Evolutionary conservation across 768 basidiomycete species (phyloP), one percentile per base, ranked within the genome.

Genomic region (Tylopilus sp.): DNA sequence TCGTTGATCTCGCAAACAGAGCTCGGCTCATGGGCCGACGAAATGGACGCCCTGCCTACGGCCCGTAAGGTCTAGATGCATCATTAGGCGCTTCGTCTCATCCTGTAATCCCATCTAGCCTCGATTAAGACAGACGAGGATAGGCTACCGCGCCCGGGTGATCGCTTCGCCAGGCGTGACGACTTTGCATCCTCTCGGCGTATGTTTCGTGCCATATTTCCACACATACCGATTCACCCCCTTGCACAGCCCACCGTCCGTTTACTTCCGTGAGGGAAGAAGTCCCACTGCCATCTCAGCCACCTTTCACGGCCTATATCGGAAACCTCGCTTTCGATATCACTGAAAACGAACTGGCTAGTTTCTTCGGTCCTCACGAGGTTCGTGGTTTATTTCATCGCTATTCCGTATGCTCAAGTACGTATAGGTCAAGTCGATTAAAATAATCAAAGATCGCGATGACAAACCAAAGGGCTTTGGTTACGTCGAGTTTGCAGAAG

Each of bases 401-500:
- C 26, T 10, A 8, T 28, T n/a, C 53, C 42, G 43, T 44, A 22
- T 47, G 22, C 37, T 30, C 38, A 57, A 55, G 31, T 28, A 28
- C 38, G 42, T 9, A 16, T 50, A 92, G 89, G 79, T 85, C 56
- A 89, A 89, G 67, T 85, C 86, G n/a, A 81, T 92, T 58, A 95
- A 98, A 76, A 89, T 98, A 55, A 96, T 98, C 71, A 87, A 81
- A 66, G 95, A 95, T 62, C 80, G 84, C 53, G 94, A 95, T 48
- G 94, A 95, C 45, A 93, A 92, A 68, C 92, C 95, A 19, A 98
- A 98, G 71, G 97, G 97, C 1, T 98, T 98, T 72, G 97, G 96
- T 30, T 98, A 99, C 69, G 84, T 98, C 53, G 97, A 99, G 68
- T 98, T 98, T 64, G 80, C 78, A n/a, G 87, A 86, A 48, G 64